phyloP scores from a whole-genome alignment of 1,284 basidiomycete genomes.

The Ustilago cynodontis region DNA sequence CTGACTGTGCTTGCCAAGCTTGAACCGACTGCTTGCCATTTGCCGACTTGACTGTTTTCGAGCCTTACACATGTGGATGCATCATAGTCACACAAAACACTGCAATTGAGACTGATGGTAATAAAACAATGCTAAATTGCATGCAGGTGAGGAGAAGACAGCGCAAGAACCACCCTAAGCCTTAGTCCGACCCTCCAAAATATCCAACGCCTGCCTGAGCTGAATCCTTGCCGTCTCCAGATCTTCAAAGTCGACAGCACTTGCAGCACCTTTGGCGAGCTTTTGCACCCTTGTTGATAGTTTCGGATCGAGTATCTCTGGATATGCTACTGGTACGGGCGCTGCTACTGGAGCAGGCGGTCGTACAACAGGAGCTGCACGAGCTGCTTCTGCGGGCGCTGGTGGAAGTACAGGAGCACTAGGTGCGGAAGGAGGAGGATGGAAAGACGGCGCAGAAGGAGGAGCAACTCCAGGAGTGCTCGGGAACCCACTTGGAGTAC shows the following conservation, averaged over 20 bases:
- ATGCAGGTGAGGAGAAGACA: neutral
- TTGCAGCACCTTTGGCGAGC: slow-evolving; percentile 61
- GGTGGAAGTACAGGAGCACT: slow-evolving; percentile 1
- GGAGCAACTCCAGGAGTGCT: slow-evolving; percentile 9
- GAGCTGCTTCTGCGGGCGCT: slow-evolving; percentile 11
- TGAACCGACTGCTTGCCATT: too few relatives aligned
- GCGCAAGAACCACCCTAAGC: neutral
- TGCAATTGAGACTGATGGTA: too few relatives aligned
- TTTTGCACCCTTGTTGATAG: slow-evolving; percentile 58
- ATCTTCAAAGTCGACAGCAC: slow-evolving; percentile 69
- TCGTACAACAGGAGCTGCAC: neutral
- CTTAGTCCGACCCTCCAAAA: slow-evolving; percentile 56
- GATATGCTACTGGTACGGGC: slow-evolving; percentile 71
- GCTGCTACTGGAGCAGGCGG: neutral
- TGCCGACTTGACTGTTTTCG: too few relatives aligned
- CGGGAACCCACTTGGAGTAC: slow-evolving; percentile 68
- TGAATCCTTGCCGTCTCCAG: slow-evolving; percentile 62
- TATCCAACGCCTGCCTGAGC: slow-evolving; percentile 60
- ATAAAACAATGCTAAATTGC: too few relatives aligned
- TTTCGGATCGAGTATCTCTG: slow-evolving; percentile 73
- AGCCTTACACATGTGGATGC: too few relatives aligned
- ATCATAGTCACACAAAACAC: too few relatives aligned
- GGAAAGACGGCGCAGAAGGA: slow-evolving; percentile 58
- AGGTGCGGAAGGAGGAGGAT: neutral
- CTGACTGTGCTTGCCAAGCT: too few relatives aligned